Evolutionary conservation across 306 rosid genomes (phyloP).

Genomic region (Luffa aegyptiaca): DNA sequence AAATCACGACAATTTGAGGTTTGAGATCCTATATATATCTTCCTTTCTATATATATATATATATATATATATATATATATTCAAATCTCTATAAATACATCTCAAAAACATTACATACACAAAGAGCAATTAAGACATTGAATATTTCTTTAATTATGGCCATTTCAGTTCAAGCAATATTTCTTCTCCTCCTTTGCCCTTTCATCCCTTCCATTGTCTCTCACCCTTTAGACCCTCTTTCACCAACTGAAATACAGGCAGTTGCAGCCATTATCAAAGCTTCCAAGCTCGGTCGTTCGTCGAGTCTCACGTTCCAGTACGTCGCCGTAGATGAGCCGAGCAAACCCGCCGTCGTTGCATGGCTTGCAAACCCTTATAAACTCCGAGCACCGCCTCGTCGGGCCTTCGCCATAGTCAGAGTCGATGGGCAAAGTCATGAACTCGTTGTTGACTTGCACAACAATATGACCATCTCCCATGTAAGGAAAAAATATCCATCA

Average conservation of each 20-base stretch:
- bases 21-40: too few species aligned
- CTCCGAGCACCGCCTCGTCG: conserved; percentile 22
- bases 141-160: too few species aligned
- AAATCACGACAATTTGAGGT: too few species aligned
- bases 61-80: too few species aligned
- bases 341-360: conserved; percentile 24
- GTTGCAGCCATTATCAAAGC: conserved; percentile 19
- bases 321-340: conserved; percentile 42
- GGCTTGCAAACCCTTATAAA: conserved; percentile 17
- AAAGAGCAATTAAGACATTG: too few species aligned
- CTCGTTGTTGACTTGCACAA: conserved; percentile 12
- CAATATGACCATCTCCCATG: conserved; percentile 15
- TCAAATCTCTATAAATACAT: too few species aligned
- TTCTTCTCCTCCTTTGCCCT: too few species aligned
- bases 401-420: conserved; percentile 28
- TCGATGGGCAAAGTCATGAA: conserved; percentile 24
- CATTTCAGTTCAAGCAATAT: too few species aligned
- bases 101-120: too few species aligned
- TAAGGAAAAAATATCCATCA: background rate
- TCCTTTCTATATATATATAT: too few species aligned
- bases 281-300: background rate
- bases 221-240: conserved; percentile 42
- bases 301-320: conserved; percentile 30
- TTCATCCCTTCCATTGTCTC: too few species aligned
- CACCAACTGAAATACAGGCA: conserved; percentile 17